These are phyloP conservation scores for Lodderomyces parapsilosis DNA, from an alignment of 1,139 yeast genomes.

Conservation along the genomic window DNA sequence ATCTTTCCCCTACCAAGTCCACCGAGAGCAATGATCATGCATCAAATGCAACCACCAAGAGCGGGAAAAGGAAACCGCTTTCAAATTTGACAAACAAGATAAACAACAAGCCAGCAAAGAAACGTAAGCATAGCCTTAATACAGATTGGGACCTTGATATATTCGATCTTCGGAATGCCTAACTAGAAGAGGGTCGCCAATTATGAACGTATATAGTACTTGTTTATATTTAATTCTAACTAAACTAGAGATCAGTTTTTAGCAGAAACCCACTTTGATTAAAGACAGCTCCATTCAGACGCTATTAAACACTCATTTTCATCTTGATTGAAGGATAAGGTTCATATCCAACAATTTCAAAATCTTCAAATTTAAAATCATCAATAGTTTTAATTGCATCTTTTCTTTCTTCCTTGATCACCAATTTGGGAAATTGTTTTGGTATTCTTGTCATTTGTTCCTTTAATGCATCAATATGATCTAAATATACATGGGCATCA, in stretches of 20 bases:
- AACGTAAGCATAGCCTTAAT: conserved; percentile 11
- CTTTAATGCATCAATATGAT: conserved; percentile 87
- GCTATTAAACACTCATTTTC: conserved; percentile 72
- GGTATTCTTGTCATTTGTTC: conserved; percentile 78
- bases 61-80: neutral
- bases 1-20: neutral
- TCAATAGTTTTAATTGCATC: conserved; percentile 64
- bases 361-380: conserved; percentile 86
- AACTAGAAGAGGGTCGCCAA: too few species aligned
- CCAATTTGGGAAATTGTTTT: conserved; percentile 72
- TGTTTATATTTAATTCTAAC: too few species aligned
- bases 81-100: neutral
- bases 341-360: conserved; percentile 71
- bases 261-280: too few species aligned
- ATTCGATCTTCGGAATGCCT: conserved; percentile 25
- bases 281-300: too few species aligned
- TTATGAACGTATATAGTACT: too few species aligned
- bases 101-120: neutral
- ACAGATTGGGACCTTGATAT: conserved; percentile 20
- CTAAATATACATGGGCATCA: conserved; percentile 91
- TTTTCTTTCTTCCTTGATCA: conserved; percentile 55
- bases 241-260: too few species aligned
- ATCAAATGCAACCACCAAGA: neutral
- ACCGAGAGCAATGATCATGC: neutral
- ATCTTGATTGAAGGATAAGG: conserved; percentile 85